These are phyloP conservation scores for Waitea zeae DNA, from an alignment of 1,284 basidiomycete genomes.

Conservation along the genomic window DNA sequence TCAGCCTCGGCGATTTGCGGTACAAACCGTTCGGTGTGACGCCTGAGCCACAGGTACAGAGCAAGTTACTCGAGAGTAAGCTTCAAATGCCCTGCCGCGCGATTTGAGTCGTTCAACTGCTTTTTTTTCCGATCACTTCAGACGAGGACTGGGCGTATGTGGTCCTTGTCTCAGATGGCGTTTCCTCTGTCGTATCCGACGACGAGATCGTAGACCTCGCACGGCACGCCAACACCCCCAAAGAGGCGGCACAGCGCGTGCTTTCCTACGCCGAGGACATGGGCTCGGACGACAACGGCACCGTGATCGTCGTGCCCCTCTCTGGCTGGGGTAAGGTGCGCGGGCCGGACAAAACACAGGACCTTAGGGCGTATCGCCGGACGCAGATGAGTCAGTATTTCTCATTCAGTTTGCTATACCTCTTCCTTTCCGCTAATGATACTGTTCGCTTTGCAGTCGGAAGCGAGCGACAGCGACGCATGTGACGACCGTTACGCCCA, in stretches of 20 bases:
- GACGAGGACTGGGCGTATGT: slow-evolving; percentile 67
- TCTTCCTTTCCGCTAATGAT: neutral
- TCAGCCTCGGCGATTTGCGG: slow-evolving; percentile 76
- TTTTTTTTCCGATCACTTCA: slow-evolving; percentile 15
- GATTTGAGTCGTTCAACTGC: slow-evolving; percentile 1
- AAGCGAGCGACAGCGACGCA: slow-evolving; percentile 51
- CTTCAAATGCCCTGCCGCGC: slow-evolving; percentile 3
- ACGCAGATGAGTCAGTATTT: slow-evolving; percentile 23
- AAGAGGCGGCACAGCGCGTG: slow-evolving; percentile 68
- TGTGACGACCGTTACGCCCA: slow-evolving; percentile 27
- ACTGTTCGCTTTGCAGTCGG: slow-evolving; percentile 25
- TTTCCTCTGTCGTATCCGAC: slow-evolving; percentile 82
- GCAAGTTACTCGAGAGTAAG: slow-evolving; percentile 61
- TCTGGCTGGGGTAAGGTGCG: slow-evolving; percentile 78
- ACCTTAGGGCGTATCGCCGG: slow-evolving; percentile 74
- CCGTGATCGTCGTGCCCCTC: slow-evolving; percentile 84
- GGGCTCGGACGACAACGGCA: slow-evolving; percentile 84
- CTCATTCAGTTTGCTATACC: slow-evolving; percentile 1
- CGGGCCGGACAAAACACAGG: slow-evolving; percentile 69
- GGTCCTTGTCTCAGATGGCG: slow-evolving; percentile 77
- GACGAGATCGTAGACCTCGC: slow-evolving; percentile 90
- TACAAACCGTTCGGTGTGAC: slow-evolving; percentile 90
- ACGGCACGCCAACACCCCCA: slow-evolving; percentile 55
- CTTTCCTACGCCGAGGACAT: slow-evolving; percentile 83
- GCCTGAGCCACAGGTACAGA: slow-evolving; percentile 84